Evolutionary conservation across 2,329 filamentous ascomycete species (phyloP), one percentile per base, ranked within the genome.

Genomic region (Pochonia chlamydosporia): DNA sequence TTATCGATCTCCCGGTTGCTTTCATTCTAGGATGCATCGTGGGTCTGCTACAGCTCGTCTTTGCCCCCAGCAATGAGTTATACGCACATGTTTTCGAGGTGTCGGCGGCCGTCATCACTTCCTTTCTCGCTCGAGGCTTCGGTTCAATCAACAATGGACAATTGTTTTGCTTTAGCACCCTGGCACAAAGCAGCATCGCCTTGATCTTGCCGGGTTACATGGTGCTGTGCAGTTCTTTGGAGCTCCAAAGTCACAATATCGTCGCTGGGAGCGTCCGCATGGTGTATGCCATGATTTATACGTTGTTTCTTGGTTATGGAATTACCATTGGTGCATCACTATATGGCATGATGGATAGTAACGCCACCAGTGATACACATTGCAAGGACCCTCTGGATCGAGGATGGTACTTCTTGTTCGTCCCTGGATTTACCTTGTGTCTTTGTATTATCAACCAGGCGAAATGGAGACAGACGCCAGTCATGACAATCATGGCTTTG

Each of bases 401-500:
- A 0, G 61, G 63, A 8, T 71, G 68, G 60, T 79, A 79, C 55
- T 89, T 90, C 63, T 67, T 87, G 11, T 91, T 89, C 57, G 89
- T 93, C 0, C 78, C 85, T 0, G 67, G 75, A 5, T 95, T 92
- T 65, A 82, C 87, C 3, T 62, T 89, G 30, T 89, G 84, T 54
- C 73, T 92, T 0, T 84, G 85, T 51, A 74, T 91, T 58, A 84
- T 92, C 63, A 91, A 91, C 64, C 87, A 92, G 55, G 86, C 85
- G 49, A 89, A 89, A 65, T 88, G 79, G 79, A 84, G 80, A 56
- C 87, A 92, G 60, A 78, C 82, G 26, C 87, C 87, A 0, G 75
- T 87, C 43, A 92, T 92, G 87, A 68, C 87, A 4, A 39, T 79
- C 49, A 90, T 95, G 56, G 81, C 87, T 0, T 69, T 89, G 26